Evolutionary conservation across 2,329 filamentous ascomycete species (phyloP).

Genomic region (Curvularia lunata): DNA sequence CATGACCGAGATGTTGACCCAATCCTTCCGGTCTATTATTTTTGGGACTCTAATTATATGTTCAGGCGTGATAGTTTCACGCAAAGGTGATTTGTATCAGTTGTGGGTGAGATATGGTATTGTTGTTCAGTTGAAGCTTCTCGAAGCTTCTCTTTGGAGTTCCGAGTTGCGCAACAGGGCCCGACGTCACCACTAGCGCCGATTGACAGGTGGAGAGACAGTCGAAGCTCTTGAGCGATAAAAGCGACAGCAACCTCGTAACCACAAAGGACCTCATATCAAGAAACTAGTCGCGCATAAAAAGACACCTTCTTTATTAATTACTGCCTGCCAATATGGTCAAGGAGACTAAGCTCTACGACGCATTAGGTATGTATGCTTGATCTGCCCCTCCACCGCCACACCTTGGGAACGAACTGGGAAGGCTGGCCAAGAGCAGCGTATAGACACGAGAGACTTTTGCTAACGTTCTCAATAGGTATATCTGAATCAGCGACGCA

Average conservation of each 20-base stretch:
- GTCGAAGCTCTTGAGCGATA: slow-evolving; percentile 30
- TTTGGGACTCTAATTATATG: slow-evolving; percentile 2
- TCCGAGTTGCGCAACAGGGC: slow-evolving; percentile 14
- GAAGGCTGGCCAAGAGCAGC: slow-evolving; percentile 12
- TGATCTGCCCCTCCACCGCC: slow-evolving; percentile 32
- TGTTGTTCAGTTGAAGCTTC: slow-evolving; percentile 44
- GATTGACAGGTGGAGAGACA: slow-evolving; percentile 40
- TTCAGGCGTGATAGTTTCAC: not conserved
- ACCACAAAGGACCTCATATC: slow-evolving; percentile 22
- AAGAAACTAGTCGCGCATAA: slow-evolving; percentile 19
- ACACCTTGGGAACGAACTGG: slow-evolving; percentile 9
- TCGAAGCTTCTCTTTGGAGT: slow-evolving; percentile 43
- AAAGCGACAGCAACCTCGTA: slow-evolving; percentile 33
- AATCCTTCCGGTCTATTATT: not conserved
- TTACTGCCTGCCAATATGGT: slow-evolving; percentile 69
- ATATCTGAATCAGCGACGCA: slow-evolving; percentile 81
- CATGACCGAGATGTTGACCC: slow-evolving; percentile 4
- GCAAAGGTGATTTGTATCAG: not conserved
- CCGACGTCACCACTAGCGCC: slow-evolving; percentile 31
- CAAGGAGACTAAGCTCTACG: slow-evolving; percentile 94
- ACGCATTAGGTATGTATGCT: slow-evolving; percentile 65
- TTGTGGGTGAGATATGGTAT: slow-evolving; percentile 2
- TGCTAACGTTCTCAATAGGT: slow-evolving; percentile 46
- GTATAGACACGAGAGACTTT: slow-evolving; percentile 12
- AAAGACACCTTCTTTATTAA: slow-evolving; percentile 18